phyloP scores from a whole-genome alignment of 2,329 filamentous ascomycete genomes.

The Coniella vitis region DNA sequence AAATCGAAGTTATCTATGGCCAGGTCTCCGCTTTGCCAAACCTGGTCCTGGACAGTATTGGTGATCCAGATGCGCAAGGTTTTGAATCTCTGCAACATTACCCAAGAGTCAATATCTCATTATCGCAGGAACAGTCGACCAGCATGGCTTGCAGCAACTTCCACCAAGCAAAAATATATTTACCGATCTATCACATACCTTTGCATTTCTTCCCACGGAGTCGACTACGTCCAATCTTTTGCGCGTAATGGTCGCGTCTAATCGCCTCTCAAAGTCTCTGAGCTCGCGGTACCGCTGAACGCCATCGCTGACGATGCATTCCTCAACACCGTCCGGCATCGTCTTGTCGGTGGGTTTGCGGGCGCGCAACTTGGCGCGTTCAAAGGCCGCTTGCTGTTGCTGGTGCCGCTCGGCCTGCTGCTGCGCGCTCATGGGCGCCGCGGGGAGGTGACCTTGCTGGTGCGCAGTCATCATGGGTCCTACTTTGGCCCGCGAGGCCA shows the following conservation, averaged over 20 bases:
- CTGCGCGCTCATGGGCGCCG: constrained; percentile 45
- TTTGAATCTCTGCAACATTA: constrained; percentile 55
- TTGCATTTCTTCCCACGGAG: constrained; percentile 65
- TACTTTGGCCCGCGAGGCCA: constrained; percentile 20
- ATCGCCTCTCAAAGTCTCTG: constrained; percentile 75
- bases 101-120: not conserved
- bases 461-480: constrained; percentile 50
- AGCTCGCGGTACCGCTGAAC: constrained; percentile 76
- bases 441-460: constrained; percentile 18
- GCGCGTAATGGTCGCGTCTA: constrained; percentile 90
- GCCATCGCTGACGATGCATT: constrained; percentile 73
- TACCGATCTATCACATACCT: constrained; percentile 37
- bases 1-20: constrained; percentile 77
- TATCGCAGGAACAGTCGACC: not conserved
- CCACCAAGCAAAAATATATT: not conserved
- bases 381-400: constrained; percentile 46
- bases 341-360: constrained; percentile 92
- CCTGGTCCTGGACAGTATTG: constrained; percentile 90
- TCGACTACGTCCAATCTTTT: constrained; percentile 90
- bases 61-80: constrained; percentile 90
- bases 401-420: constrained; percentile 45
- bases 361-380: constrained; percentile 71
- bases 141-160: not conserved
- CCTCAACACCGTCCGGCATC: constrained; percentile 82
- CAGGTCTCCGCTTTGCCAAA: constrained; percentile 71